Percentiles rank a stretch among this genome's conserved stretches.
Evolutionary conservation across 2,329 filamentous ascomycete species (phyloP).

Genomic region (Fusarium sterilihyphosum): DNA sequence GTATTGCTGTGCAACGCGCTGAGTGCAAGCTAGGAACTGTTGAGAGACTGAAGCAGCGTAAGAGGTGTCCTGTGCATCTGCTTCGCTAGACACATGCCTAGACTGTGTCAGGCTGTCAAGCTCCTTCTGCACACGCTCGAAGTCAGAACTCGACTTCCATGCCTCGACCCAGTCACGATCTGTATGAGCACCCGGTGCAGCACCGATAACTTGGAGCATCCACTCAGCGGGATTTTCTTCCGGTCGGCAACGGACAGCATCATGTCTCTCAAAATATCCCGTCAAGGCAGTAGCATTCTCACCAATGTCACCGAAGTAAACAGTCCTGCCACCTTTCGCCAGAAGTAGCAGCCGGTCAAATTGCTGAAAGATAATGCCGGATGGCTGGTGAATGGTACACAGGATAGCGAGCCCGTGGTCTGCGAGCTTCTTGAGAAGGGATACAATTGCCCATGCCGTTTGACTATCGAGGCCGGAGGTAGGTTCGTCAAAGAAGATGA

Average conservation of each 20-base stretch:
- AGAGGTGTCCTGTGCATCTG: neutral
- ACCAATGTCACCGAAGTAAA: conserved; percentile 66
- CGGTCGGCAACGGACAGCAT: conserved; percentile 68
- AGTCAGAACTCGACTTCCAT: conserved; percentile 68
- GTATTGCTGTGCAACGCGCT: conserved; percentile 84
- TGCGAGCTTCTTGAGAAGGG: conserved; percentile 67
- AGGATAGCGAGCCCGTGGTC: conserved; percentile 58
- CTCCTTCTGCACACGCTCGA: conserved; percentile 62
- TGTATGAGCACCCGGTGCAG: conserved; percentile 57
- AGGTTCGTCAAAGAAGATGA: conserved; percentile 69
- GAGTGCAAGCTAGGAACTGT: conserved; percentile 73
- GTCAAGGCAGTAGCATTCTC: conserved; percentile 72
- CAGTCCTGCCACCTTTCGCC: conserved; percentile 17
- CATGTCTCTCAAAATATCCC: conserved; percentile 78
- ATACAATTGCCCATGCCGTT: conserved; percentile 66
- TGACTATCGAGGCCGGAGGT: conserved; percentile 67
- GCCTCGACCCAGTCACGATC: conserved; percentile 70
- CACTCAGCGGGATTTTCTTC: conserved; percentile 76
- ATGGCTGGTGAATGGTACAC: conserved; percentile 11
- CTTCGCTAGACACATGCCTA: rapidly evolving
- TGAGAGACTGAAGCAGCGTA: conserved; percentile 64
- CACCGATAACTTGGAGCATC: conserved; percentile 55
- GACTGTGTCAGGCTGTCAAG: conserved; percentile 57
- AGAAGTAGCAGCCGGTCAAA: conserved; percentile 66
- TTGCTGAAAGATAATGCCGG: conserved; percentile 42